Percentiles rank a stretch among this genome's conserved stretches.
Evolutionary conservation across 352 stramenopile genomes (phyloP).

Genomic region (Globisporangium nunn): DNA sequence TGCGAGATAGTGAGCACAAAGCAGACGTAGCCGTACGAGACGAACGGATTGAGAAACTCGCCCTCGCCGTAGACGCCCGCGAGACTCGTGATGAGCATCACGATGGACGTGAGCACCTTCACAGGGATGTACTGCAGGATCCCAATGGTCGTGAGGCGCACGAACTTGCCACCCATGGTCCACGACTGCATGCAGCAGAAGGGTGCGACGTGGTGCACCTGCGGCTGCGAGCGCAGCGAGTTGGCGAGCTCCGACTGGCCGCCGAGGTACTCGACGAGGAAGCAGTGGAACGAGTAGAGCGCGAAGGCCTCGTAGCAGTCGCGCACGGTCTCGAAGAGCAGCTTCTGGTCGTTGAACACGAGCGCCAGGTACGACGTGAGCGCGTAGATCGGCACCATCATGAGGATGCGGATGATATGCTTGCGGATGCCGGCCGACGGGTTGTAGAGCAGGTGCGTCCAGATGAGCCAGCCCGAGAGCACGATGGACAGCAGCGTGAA

Average conservation of each 20-base stretch:
- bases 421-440: constrained; percentile 76
- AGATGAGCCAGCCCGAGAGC: constrained; percentile 83
- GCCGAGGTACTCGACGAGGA: constrained; percentile 86
- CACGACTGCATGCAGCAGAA: constrained; percentile 88
- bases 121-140: constrained; percentile 92
- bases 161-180: constrained; percentile 91
- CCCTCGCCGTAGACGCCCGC: constrained; percentile 87
- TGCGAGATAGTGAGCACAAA: constrained; percentile 88
- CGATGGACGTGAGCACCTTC: constrained; percentile 83
- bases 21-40: constrained; percentile 85
- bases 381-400: constrained; percentile 93
- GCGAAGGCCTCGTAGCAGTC: constrained; percentile 93
- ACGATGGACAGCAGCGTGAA: constrained; percentile 85
- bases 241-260: constrained; percentile 74
- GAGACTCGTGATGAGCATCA: constrained; percentile 82
- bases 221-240: constrained; percentile 80
- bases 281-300: constrained; percentile 93
- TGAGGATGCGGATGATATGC: constrained; percentile 91
- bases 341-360: constrained; percentile 86
- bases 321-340: constrained; percentile 87
- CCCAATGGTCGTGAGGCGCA: constrained; percentile 88
- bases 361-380: constrained; percentile 88
- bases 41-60: constrained; percentile 78
- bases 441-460: constrained; percentile 85
- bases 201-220: constrained; percentile 71